Base-by-base conservation (phyloP, 768 basidiomycete species). In the Saitozyma podzolica region DNA sequence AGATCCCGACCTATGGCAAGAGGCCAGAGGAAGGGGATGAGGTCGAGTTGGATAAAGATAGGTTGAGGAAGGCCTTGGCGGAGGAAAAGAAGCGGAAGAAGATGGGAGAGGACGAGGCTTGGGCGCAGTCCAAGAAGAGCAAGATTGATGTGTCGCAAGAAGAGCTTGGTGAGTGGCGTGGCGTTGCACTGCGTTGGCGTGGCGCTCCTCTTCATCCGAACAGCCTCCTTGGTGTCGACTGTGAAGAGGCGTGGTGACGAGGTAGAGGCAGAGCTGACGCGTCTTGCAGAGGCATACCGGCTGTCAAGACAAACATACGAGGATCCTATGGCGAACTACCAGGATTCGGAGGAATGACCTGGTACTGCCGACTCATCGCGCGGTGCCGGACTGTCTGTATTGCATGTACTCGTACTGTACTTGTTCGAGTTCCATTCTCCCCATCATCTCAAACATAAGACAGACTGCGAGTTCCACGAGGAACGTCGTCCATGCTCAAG, bases 321-420 rank as follows among this genome's bases (percentile, higher is more conserved):
- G 61, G 92, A 96, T 79, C 92, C 92, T 4, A 96, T 96, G 92
- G 89, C 90, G 47, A 91, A 90, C 77, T 92, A 93, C 76, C 84
- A 91, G 55, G 92, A 92, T 54, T 47, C 69, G 9, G 74, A 69
- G 40, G 72, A 68, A 42, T 70, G 29, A 29, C 29, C 29, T 5
- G 62, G 52, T 41, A 48, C 49, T 10, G 40, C 2, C 6, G 13
- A 6, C 13, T 11, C 2, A 17, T 47, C 45, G 13, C 45, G 45
- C 2, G 6, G 45, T 47, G 13, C 3, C n/a, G 45, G 11, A 47
- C 45, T 2, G n/a, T 29, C 29, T 29, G 29, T 29, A 29, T 29
- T 29, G 29, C 29, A 29, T 29, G 29, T 29, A 29, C 29, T 29
- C 29, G 29, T 29, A 29, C 5, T 29, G 2, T 29, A 2, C 2